Conservation (phyloP, 768 basidiomycete species). For the Hortiboletus campestris region DNA sequence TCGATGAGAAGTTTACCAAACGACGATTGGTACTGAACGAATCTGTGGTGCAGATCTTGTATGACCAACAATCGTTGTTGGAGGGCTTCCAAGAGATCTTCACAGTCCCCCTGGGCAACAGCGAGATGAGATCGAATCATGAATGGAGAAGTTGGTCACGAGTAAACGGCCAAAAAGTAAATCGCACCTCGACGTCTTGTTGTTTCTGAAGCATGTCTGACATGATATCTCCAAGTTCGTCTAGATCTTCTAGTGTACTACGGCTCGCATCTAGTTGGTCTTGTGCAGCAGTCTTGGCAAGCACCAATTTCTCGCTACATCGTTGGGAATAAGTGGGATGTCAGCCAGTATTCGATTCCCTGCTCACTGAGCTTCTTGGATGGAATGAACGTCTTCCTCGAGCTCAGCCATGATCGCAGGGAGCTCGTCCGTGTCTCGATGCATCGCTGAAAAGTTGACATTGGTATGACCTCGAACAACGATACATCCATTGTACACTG, state of each 20-base stretch:
- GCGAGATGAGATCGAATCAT: neutral
- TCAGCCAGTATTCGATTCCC: neutral
- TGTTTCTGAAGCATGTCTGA: conserved; percentile 71
- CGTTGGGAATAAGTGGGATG: conserved; percentile 1
- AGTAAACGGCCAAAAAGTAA: neutral
- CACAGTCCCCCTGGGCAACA: conserved; percentile 44
- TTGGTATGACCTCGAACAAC: neutral
- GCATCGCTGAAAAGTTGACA: conserved; percentile 54
- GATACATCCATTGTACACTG: neutral
- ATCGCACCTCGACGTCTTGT: conserved; percentile 61
- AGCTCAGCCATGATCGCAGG: conserved; percentile 72
- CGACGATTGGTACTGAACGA: conserved; percentile 65
- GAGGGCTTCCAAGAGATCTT: conserved; percentile 52
- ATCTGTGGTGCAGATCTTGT: conserved; percentile 63
- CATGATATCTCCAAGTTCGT: conserved; percentile 80
- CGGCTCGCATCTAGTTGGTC: conserved; percentile 50
- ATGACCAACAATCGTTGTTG: conserved; percentile 62
- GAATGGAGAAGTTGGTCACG: neutral
- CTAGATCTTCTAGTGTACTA: conserved; percentile 59
- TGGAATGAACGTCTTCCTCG: conserved; percentile 52
- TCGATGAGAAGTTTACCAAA: conserved; percentile 75
- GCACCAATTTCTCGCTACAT: conserved; percentile 51
- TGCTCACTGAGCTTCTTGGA: conserved; percentile 59
- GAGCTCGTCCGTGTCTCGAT: conserved; percentile 76
- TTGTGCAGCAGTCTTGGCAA: conserved; percentile 42